Conservation (phyloP, 2,329 filamentous ascomycete genomes). For the Cercospora brassicicola region DNA sequence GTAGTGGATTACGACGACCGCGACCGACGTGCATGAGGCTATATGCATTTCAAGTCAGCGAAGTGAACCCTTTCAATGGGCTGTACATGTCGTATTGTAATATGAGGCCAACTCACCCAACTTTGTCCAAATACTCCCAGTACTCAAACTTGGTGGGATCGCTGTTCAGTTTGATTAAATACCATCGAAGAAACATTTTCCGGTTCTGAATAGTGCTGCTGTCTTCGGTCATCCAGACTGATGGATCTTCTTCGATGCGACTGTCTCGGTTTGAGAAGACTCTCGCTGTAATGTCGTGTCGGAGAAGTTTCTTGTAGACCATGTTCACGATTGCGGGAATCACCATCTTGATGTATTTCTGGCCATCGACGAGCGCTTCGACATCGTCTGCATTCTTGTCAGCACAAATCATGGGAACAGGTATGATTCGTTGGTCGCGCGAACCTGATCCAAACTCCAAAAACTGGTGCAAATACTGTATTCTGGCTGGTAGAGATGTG, state of each 20-base stretch:
- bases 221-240: background rate
- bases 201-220: background rate
- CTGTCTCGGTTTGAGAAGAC: constrained; percentile 65
- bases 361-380: constrained; percentile 66
- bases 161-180: background rate
- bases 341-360: constrained; percentile 77
- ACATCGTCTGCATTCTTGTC: background rate
- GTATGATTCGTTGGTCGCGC: too few relatives aligned
- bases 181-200: background rate
- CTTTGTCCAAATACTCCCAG: background rate
- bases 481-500: background rate
- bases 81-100: too few relatives aligned
- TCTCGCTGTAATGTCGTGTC: constrained; percentile 78
- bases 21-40: background rate
- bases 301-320: constrained; percentile 77
- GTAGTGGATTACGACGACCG: background rate
- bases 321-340: constrained; percentile 82
- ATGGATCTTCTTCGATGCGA: constrained; percentile 47
- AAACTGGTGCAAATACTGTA: background rate
- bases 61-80: too few relatives aligned
- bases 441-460: background rate
- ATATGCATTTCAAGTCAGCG: too few relatives aligned
- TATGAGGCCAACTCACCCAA: background rate
- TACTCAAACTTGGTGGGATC: background rate
- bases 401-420: too few relatives aligned